A percentile compares a stretch with the other conserved stretches of the same genome.
phyloP scores from a whole-genome alignment of 148 eudicot species.

The Gaultheria prostrata region DNA sequence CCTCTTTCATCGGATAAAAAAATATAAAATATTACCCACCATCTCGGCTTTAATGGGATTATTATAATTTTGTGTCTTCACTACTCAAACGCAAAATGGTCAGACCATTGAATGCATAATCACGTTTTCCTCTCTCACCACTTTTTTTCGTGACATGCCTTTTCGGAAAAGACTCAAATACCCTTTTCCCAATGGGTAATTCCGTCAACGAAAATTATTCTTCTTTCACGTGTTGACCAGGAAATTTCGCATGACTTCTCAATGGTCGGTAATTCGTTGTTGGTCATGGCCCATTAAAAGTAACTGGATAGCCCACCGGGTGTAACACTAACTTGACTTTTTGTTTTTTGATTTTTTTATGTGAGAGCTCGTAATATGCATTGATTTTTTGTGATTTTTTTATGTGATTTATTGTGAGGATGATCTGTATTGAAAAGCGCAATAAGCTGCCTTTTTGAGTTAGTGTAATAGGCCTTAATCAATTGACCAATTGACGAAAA shows the following conservation, averaged over 20 bases:
- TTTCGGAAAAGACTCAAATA: neutral
- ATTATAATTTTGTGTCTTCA: slow-evolving; percentile 20
- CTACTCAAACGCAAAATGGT: slow-evolving; percentile 23
- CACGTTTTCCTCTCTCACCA: slow-evolving; percentile 23
- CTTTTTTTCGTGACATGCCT: slow-evolving; percentile 14
- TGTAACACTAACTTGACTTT: too few relatives aligned
- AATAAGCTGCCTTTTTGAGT: too few relatives aligned
- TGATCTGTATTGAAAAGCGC: too few relatives aligned
- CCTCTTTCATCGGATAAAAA: neutral
- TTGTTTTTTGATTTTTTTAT: too few relatives aligned
- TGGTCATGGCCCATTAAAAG: neutral
- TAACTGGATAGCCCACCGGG: neutral
- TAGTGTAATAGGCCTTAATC: too few relatives aligned
- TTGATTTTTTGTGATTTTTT: too few relatives aligned
- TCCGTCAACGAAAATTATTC: neutral
- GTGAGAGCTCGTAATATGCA: too few relatives aligned
- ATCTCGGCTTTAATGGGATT: slow-evolving; percentile 4
- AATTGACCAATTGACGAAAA: slow-evolving; percentile 15
- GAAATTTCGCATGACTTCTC: neutral
- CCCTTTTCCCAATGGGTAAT: neutral
- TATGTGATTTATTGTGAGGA: too few relatives aligned
- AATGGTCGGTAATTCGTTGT: neutral
- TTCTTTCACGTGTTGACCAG: neutral
- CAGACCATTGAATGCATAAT: slow-evolving; percentile 26
- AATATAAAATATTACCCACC: neutral